Evolutionary conservation across 495 filamentous ascomycete genomes (phyloP).

Genomic region (Penicillium ochrochloron): DNA sequence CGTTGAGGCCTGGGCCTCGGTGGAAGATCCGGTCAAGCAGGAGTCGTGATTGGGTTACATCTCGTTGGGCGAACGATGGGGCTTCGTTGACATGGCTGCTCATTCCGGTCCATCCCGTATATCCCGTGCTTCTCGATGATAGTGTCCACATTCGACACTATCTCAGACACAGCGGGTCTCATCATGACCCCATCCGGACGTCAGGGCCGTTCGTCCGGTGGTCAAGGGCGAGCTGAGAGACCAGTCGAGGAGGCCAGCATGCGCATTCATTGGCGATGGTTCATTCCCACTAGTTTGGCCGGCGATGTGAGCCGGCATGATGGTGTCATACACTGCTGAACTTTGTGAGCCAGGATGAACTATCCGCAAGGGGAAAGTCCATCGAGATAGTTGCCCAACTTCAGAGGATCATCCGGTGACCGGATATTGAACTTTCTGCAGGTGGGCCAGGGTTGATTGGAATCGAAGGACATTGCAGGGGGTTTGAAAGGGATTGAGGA

Average conservation of each 20-base stretch:
- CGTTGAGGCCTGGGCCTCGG: constrained; percentile 8
- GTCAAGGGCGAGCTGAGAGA: constrained; percentile 15
- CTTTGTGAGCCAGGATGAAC: constrained; percentile 4
- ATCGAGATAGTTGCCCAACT: neutral
- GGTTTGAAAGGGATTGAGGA: neutral
- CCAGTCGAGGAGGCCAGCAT: constrained; percentile 13
- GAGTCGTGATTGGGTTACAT: constrained; percentile 26
- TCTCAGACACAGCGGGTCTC: constrained; percentile 13
- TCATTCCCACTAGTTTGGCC: constrained; percentile 5
- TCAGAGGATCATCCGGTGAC: constrained; percentile 5
- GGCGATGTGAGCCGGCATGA: constrained; percentile 18
- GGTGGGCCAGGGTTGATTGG: neutral
- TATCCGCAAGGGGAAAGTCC: neutral
- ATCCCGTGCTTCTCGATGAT: neutral
- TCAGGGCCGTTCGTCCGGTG: constrained; percentile 10
- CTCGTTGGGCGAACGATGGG: constrained; percentile 12
- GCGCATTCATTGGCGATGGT: constrained; percentile 17
- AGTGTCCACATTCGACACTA: constrained; percentile 18
- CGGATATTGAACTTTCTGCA: neutral
- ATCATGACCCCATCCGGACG: constrained; percentile 12
- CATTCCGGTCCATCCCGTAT: constrained; percentile 22
- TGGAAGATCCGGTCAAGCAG: constrained; percentile 12
- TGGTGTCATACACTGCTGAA: constrained; percentile 29
- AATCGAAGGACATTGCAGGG: neutral
- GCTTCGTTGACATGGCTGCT: constrained; percentile 5